Percentiles rank a stretch among this genome's conserved stretches.
phyloP scores from a whole-genome alignment of 805 yeast species.

The Naumovozyma baii region DNA sequence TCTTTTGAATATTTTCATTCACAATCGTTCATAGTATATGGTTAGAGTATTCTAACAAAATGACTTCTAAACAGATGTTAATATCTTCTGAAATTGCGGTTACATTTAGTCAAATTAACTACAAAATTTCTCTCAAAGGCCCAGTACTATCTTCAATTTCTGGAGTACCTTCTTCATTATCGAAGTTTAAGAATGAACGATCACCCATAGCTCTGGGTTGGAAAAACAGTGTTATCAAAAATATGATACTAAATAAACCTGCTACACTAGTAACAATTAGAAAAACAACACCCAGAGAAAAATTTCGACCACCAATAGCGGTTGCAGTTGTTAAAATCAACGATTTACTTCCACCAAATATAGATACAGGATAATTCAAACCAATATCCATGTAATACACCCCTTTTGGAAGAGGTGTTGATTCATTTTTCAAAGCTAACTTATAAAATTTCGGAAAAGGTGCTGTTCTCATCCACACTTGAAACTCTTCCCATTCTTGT shows the following conservation, averaged over 20 bases:
- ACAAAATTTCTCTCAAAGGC: background rate
- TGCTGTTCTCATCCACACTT: slow-evolving; percentile 89
- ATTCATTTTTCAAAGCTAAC: slow-evolving; percentile 63
- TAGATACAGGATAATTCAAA: slow-evolving; percentile 69
- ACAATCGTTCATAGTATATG: too few species aligned
- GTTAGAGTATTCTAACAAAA: too few species aligned
- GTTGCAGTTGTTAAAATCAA: slow-evolving; percentile 72
- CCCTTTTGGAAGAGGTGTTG: slow-evolving; percentile 48
- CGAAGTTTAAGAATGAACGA: slow-evolving; percentile 47
- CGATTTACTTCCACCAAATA: slow-evolving; percentile 81
- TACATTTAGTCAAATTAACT: background rate
- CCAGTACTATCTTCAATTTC: slow-evolving; percentile 1
- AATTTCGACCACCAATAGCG: slow-evolving; percentile 78
- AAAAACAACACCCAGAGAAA: slow-evolving; percentile 76
- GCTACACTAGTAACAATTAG: slow-evolving; percentile 76
- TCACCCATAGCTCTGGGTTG: slow-evolving; percentile 75
- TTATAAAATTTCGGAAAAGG: slow-evolving; percentile 85
- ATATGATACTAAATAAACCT: slow-evolving; percentile 58
- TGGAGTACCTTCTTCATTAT: background rate
- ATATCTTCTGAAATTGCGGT: background rate
- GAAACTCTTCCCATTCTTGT: slow-evolving; percentile 56
- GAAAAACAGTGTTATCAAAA: slow-evolving; percentile 69
- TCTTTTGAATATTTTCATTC: too few species aligned
- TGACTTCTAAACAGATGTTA: background rate
- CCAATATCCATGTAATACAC: slow-evolving; percentile 59